A percentile compares a stretch with the other conserved stretches of the same genome.
These are phyloP conservation scores for Glonium stellatum DNA, from an alignment of 495 filamentous ascomycete genomes.

Conservation along the genomic window DNA sequence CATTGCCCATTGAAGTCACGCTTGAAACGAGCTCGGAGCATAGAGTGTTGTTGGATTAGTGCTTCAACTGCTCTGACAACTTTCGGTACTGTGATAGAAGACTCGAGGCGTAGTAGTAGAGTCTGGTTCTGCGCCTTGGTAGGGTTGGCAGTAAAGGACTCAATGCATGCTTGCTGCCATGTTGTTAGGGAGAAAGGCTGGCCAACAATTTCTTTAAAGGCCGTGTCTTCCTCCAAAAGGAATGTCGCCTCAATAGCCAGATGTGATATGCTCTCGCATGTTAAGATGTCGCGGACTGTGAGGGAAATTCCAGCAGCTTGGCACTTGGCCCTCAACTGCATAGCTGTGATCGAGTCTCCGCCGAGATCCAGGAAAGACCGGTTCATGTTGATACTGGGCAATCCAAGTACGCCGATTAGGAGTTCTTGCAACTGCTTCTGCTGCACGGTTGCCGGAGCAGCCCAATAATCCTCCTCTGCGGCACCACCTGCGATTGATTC, in stretches of 20 bases:
- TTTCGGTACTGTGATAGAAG: conserved; percentile 40
- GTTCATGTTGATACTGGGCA: conserved; percentile 14
- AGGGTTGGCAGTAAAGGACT: conserved; percentile 25
- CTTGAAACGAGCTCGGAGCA: conserved; percentile 24
- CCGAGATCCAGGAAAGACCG: conserved; percentile 20
- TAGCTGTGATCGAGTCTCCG: conserved; percentile 23
- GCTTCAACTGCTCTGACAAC: conserved; percentile 33
- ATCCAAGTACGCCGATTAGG: conserved; percentile 15
- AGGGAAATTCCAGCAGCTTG: conserved; percentile 17
- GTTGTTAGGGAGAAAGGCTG: conserved; percentile 58
- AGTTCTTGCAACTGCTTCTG: conserved; percentile 14
- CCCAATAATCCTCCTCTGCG: conserved; percentile 5
- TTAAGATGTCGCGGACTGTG: conserved; percentile 21
- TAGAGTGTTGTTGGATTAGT: conserved; percentile 18
- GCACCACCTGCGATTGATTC: conserved; percentile 2
- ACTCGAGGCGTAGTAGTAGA: conserved; percentile 52
- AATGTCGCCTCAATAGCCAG: conserved; percentile 14
- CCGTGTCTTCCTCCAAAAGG: conserved; percentile 8
- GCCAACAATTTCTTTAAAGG: conserved; percentile 27
- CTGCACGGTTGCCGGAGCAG: conserved; percentile 8
- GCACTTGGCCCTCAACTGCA: conserved; percentile 18
- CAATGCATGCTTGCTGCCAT: conserved; percentile 65
- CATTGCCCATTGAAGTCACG: conserved; percentile 8
- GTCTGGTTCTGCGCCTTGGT: conserved; percentile 44
- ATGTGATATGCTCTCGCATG: conserved; percentile 15